phyloP scores from a whole-genome alignment of 495 filamentous ascomycete genomes.

The Letharia lupina region DNA sequence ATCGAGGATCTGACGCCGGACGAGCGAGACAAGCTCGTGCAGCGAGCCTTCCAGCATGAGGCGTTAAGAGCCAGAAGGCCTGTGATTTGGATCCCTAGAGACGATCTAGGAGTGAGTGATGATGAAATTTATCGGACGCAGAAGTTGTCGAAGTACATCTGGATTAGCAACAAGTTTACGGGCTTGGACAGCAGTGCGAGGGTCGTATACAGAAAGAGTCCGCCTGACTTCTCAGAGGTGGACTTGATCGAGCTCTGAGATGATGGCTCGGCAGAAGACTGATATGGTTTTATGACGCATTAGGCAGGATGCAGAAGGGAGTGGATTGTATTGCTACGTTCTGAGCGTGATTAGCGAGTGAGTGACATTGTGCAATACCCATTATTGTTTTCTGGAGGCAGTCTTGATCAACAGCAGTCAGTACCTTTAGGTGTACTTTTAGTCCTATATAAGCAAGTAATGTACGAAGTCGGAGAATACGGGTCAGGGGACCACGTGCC shows the following conservation, averaged over 20 bases:
- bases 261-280: not conserved
- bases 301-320: not conserved
- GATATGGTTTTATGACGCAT: not conserved
- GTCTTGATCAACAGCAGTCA: not conserved
- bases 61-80: constrained; percentile 79
- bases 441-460: no score
- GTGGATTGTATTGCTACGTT: not conserved
- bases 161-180: constrained; percentile 89
- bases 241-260: constrained; percentile 68
- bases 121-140: constrained; percentile 79
- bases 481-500: no score
- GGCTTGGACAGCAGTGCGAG: constrained; percentile 74
- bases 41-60: constrained; percentile 83
- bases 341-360: not conserved
- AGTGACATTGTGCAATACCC: not conserved
- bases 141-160: constrained; percentile 71
- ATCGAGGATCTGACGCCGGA: constrained; percentile 90
- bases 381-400: not conserved
- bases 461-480: no score
- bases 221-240: constrained; percentile 85
- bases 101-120: constrained; percentile 82
- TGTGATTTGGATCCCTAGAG: constrained; percentile 88
- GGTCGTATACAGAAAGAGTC: constrained; percentile 80
- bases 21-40: constrained; percentile 78
- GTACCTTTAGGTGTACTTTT: no score